These are phyloP conservation scores for Linderniella brevidens DNA, from an alignment of 257 asterid genomes.

Conservation along the genomic window DNA sequence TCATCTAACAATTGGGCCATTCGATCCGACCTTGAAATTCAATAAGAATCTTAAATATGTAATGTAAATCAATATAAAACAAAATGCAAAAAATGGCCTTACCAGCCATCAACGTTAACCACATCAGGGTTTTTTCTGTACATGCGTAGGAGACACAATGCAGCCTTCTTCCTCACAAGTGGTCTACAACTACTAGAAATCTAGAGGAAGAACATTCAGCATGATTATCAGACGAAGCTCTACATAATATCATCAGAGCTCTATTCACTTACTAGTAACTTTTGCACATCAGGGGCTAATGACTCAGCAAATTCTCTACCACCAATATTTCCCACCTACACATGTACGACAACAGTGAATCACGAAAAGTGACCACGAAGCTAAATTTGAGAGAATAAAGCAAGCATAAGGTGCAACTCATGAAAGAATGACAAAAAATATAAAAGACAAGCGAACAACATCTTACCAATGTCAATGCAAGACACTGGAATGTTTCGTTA, in stretches of 20 bases:
- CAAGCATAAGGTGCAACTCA: no score
- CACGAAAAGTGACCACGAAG: no score
- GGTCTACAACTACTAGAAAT: constrained; percentile 96
- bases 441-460: no score
- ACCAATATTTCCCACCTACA: constrained; percentile 97
- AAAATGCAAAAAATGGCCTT: constrained; percentile 11
- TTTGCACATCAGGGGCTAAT: constrained; percentile 99
- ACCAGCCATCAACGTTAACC: constrained; percentile 98
- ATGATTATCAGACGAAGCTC: constrained; percentile 10
- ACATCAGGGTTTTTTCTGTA: constrained; percentile 93
- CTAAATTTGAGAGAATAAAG: no score
- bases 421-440: no score
- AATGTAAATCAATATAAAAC: no score
- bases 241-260: constrained; percentile 13
- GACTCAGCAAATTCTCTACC: constrained; percentile 99
- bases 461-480: constrained; percentile 89
- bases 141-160: constrained; percentile 88
- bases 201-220: constrained; percentile 32
- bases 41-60: constrained; percentile 5
- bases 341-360: constrained; percentile 6
- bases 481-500: constrained; percentile 97
- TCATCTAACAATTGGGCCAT: constrained; percentile 97
- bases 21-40: constrained; percentile 74
- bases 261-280: constrained; percentile 67
- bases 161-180: constrained; percentile 98